Percentiles rank a stretch among this genome's conserved stretches.
Conservation (phyloP, 1,284 basidiomycete genomes). For the Tilletiaria anomala region DNA sequence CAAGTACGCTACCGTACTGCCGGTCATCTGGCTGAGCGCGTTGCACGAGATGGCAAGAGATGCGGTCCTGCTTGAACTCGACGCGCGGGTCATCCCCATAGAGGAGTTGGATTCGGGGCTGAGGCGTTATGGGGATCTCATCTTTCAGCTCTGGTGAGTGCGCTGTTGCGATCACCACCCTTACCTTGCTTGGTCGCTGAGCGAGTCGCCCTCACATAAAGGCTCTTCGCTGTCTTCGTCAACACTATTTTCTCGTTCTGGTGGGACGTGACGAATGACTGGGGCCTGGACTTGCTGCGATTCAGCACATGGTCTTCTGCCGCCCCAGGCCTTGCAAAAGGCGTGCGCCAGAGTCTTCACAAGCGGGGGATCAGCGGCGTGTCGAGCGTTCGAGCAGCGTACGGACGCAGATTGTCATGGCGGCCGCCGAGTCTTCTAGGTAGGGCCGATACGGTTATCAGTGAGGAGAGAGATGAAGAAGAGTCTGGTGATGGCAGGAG, state of each 20-base stretch:
- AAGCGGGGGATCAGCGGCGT: no score
- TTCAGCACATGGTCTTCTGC: no score
- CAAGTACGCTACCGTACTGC: constrained; percentile 93
- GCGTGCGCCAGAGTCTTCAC: no score
- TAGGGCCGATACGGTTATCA: no score
- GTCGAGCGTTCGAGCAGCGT: no score
- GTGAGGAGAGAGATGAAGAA: no score
- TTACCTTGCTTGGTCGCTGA: not conserved
- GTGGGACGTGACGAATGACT: constrained; percentile 98
- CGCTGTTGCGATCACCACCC: not conserved
- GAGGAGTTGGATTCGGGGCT: not conserved
- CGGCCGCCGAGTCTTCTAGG: no score
- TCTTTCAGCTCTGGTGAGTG: constrained; percentile 1
- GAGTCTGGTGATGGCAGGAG: no score
- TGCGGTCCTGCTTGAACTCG: not conserved
- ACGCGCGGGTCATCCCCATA: not conserved
- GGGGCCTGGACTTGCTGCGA: constrained; percentile 70
- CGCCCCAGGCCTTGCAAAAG: no score
- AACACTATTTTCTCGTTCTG: constrained; percentile 94
- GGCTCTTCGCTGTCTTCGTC: constrained; percentile 68
- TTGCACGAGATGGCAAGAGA: constrained; percentile 2
- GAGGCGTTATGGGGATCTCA: not conserved
- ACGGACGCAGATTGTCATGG: no score
- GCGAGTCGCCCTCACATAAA: constrained; percentile 32
- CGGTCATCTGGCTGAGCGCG: constrained; percentile 69